These are phyloP conservation scores for Gastrodia elata DNA, from an alignment of 106 monocot species.

Conservation along the genomic window DNA sequence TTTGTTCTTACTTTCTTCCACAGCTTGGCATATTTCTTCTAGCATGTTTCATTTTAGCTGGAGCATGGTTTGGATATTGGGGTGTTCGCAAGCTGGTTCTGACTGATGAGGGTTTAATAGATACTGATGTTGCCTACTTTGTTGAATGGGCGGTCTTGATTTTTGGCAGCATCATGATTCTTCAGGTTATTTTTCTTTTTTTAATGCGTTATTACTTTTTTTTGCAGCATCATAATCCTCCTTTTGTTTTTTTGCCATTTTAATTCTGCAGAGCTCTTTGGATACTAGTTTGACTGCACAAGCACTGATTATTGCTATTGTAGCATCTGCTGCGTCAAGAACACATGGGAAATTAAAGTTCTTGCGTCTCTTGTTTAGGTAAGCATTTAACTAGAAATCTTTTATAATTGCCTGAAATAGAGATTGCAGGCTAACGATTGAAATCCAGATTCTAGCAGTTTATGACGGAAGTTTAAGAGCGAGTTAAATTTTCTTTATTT, in stretches of 20 bases:
- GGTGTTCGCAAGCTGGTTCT: conserved; percentile 81
- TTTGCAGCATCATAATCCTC: conserved; percentile 64
- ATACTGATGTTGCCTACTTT: conserved; percentile 67
- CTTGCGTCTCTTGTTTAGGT: conserved; percentile 32
- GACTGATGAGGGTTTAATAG: conserved; percentile 71
- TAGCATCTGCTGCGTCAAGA: conserved; percentile 21
- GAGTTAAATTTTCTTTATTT: too few relatives aligned
- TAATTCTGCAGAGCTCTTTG: conserved; percentile 49
- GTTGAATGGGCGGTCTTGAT: conserved; percentile 74
- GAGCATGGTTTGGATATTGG: conserved; percentile 98
- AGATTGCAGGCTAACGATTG: too few relatives aligned
- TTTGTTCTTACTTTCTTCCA: conserved; percentile 6
- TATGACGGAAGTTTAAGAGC: too few relatives aligned
- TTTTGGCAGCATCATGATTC: conserved; percentile 55
- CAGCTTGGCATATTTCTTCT: conserved; percentile 67
- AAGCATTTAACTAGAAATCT: too few relatives aligned
- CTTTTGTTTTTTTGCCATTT: neutral
- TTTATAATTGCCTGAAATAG: too few relatives aligned
- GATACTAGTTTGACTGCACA: conserved; percentile 40
- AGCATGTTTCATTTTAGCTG: conserved; percentile 50
- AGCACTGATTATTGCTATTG: conserved; percentile 33
- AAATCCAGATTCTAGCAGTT: too few relatives aligned
- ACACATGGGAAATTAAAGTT: conserved; percentile 19
- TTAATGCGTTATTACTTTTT: conserved; percentile 11
- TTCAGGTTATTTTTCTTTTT: conserved; percentile 36